Conservation (phyloP, 768 basidiomycete species). For the Suillus clintonianus region DNA sequence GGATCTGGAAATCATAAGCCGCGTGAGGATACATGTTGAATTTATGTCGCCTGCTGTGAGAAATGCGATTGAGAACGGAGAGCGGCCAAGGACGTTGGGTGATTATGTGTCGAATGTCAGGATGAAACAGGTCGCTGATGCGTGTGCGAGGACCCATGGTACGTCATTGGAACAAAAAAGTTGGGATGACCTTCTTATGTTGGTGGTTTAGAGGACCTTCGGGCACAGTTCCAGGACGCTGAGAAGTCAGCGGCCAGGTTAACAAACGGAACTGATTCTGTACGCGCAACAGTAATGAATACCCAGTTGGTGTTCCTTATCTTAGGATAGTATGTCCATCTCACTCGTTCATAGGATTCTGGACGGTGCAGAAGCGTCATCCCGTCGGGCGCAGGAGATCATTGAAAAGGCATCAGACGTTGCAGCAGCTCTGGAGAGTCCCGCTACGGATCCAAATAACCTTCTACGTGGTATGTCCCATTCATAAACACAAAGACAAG, state of each 20-base stretch:
- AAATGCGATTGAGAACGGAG: conserved; percentile 71
- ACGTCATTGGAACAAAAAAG: conserved; percentile 19
- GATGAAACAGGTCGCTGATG: conserved; percentile 80
- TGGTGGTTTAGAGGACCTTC: conserved; percentile 54
- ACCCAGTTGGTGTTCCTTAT: conserved; percentile 8
- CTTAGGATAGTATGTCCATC: background rate
- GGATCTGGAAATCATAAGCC: conserved; percentile 70
- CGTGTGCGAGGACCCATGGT: conserved; percentile 72
- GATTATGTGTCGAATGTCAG: conserved; percentile 79
- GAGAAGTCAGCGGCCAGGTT: conserved; percentile 56
- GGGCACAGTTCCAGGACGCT: conserved; percentile 51
- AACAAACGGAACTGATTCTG: conserved; percentile 57
- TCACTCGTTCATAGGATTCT: conserved; percentile 43
- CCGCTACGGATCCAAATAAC: conserved; percentile 49
- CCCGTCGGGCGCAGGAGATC: conserved; percentile 58
- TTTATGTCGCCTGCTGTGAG: conserved; percentile 70
- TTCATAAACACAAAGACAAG: conserved; percentile 1
- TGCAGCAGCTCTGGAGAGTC: conserved; percentile 55
- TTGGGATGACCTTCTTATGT: background rate
- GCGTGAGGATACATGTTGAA: conserved; percentile 70
- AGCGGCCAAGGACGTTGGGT: conserved; percentile 66
- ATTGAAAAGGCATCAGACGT: conserved; percentile 56
- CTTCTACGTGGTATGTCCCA: conserved; percentile 50
- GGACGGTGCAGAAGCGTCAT: conserved; percentile 59
- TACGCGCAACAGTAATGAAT: conserved; percentile 51